phyloP scores from a whole-genome alignment of 2,329 filamentous ascomycete species.

The Rosellinia necatrix region DNA sequence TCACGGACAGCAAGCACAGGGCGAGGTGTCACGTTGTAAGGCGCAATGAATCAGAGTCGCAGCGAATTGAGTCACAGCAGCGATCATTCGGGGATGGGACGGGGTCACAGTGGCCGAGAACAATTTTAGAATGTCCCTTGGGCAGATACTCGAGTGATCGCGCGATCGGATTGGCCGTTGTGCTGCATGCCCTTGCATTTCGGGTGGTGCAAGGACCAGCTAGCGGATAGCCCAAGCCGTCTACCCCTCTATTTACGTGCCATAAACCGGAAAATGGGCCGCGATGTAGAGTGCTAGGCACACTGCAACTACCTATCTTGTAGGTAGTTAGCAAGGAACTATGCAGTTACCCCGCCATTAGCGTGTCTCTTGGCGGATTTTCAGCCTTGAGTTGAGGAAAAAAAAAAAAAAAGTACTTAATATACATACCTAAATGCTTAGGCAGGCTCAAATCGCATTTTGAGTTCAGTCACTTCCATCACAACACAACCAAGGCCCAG shows the following conservation, averaged over 20 bases:
- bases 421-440: neutral
- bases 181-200: neutral
- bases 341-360: conserved; percentile 29
- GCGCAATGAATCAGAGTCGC: conserved; percentile 9
- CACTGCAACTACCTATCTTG: too few relatives aligned
- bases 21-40: conserved; percentile 18
- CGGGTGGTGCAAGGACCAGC: neutral
- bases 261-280: neutral
- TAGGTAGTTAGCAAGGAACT: too few relatives aligned
- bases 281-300: neutral
- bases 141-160: neutral
- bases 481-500: conserved; percentile 3
- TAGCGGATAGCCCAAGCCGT: neutral
- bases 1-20: conserved; percentile 2
- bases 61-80: conserved; percentile 24
- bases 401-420: neutral
- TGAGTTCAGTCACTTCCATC: neutral
- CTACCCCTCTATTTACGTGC: conserved; percentile 22
- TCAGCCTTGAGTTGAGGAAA: conserved; percentile 8
- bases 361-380: conserved; percentile 4
- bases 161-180: conserved; percentile 12
- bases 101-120: conserved; percentile 10
- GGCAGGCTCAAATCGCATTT: too few relatives aligned
- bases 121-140: neutral
- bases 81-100: neutral